Percentiles rank a stretch among this genome's conserved stretches.
phyloP scores from a whole-genome alignment of 2,329 filamentous ascomycete genomes.

The Penicillium sp. region DNA sequence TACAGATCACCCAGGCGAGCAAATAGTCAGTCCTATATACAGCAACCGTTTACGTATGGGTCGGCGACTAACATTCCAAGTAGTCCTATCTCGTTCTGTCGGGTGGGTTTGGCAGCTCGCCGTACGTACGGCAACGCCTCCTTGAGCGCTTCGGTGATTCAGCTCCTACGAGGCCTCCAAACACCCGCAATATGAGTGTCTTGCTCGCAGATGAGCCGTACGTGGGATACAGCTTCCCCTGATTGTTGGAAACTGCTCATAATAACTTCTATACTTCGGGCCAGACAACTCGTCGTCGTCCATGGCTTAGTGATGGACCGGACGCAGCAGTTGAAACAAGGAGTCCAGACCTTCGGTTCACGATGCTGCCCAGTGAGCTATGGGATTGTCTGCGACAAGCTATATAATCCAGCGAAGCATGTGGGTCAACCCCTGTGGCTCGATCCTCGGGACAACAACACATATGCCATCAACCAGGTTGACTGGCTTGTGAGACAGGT shows the following conservation, averaged over 20 bases:
- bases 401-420: conserved; percentile 32
- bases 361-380: conserved; percentile 38
- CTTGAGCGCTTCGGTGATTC: conserved; percentile 22
- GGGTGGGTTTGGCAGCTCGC: conserved; percentile 35
- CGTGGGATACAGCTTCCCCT: conserved; percentile 3
- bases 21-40: conserved; percentile 28
- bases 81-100: conserved; percentile 34
- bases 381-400: conserved; percentile 34
- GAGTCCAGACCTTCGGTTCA: conserved; percentile 28
- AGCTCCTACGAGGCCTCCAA: conserved; percentile 13
- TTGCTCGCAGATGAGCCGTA: conserved; percentile 35
- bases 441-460: conserved; percentile 33
- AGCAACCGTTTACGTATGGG: not conserved
- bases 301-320: conserved; percentile 36
- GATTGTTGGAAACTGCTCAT: not conserved
- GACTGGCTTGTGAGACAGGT: conserved; percentile 39
- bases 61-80: not conserved
- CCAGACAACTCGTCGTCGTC: conserved; percentile 34
- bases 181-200: conserved; percentile 26
- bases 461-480: conserved; percentile 34
- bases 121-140: conserved; percentile 29
- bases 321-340: conserved; percentile 30
- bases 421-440: conserved; percentile 25
- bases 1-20: conserved; percentile 21
- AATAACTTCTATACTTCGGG: not conserved